Base-by-base conservation (phyloP, 306 rosid genomes). In the Psophocarpus tetragonolobus region DNA sequence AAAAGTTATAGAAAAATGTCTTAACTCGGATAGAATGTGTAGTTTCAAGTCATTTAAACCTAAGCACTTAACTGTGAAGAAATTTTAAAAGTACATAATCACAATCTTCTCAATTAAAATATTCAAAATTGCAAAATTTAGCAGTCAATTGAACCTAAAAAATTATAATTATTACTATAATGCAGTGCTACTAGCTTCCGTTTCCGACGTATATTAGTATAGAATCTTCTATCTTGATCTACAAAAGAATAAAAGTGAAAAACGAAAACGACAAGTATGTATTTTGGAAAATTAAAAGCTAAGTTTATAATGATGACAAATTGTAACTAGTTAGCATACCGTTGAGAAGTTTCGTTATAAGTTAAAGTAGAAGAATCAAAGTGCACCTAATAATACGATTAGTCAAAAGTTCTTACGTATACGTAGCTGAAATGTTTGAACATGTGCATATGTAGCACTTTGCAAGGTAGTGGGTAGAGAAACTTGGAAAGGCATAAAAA, bases 341-440 rank as follows among this genome's bases (percentile, higher is more conserved):
- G 26, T 24, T 35, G 5, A 13, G 51, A 72, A 72, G 66, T 35
- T 53, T 72, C 51, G 4, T 36, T 15, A 39, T 66, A 8, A 36
- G 66, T 48, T 70, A 35, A 9, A 8, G 15, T 4, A 71, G 76
- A 71, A 72, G 53, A 64, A 33, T 17, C 65, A 10, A 44, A 78
- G 35, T 45, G 10, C 20, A 14, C 39, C 39, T 5, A 63, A 33
- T 63, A 17, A 33, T 63, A 17, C 8, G 3, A 68, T 30, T 3
- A 36, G 82, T 78, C 82, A 58, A 68, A 69, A 77, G 56, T 30
- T 56, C 12, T 56, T 21, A 18, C 14, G 10, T 13, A 1, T 50
- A 67, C 63, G 71, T 41, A 9, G 71, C 63, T 15, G 71, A 15
- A 78, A 69, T 58, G 53, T 60, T 58, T 69, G 82, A 78, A 69